Percentiles rank a stretch among this genome's conserved stretches.
phyloP scores from a whole-genome alignment of 768 basidiomycete genomes.

The Mycena kentingensis region DNA sequence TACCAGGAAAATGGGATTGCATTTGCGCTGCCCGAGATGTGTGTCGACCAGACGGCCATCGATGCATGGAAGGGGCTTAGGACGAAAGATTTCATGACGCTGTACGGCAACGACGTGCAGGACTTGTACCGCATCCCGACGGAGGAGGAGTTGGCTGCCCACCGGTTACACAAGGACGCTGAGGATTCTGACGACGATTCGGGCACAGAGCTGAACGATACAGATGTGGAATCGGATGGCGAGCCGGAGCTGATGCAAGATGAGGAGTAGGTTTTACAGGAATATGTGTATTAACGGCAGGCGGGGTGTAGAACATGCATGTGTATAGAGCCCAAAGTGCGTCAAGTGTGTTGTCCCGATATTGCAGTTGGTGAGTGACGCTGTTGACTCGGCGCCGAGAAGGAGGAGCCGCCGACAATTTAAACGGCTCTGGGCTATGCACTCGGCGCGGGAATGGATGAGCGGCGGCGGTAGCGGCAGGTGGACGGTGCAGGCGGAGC shows the following conservation, averaged over 20 bases:
- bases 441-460: too few species aligned
- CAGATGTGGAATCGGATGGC: slow-evolving; percentile 1
- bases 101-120: slow-evolving; percentile 2
- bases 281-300: too few species aligned
- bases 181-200: neutral
- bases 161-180: neutral
- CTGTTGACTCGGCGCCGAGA: too few species aligned
- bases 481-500: too few species aligned
- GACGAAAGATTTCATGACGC: slow-evolving; percentile 1
- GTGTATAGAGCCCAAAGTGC: too few species aligned
- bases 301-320: too few species aligned
- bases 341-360: too few species aligned
- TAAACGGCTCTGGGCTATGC: too few species aligned
- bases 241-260: slow-evolving; percentile 1
- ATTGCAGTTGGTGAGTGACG: too few species aligned
- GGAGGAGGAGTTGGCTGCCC: neutral
- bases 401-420: too few species aligned
- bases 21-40: neutral
- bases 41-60: neutral
- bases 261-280: neutral
- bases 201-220: neutral
- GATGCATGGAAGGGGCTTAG: neutral
- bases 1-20: slow-evolving; percentile 2
- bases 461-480: too few species aligned
- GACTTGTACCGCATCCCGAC: slow-evolving; percentile 3